A percentile compares a stretch with the other conserved stretches of the same genome.
Evolutionary conservation across 345 rosid species (phyloP).

Genomic region (Euphorbia peplus): DNA sequence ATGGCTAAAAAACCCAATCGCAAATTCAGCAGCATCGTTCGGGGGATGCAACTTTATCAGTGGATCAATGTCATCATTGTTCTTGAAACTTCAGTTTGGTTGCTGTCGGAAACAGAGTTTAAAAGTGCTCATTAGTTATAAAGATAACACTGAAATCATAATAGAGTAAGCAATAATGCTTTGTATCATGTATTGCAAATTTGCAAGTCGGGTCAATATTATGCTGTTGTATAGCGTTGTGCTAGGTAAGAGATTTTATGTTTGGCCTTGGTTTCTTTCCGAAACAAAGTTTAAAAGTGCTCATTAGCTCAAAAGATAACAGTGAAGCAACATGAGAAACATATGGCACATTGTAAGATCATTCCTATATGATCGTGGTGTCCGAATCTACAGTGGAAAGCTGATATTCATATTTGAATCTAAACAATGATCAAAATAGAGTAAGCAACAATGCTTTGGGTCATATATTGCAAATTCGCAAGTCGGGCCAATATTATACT

Average conservation of each 20-base stretch:
- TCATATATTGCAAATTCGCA: too few species aligned
- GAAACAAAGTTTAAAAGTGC: too few species aligned
- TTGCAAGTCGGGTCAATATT: too few species aligned
- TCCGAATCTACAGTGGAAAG: not conserved
- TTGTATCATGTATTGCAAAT: too few species aligned
- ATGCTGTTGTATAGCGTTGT: too few species aligned
- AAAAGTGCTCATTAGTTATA: not conserved
- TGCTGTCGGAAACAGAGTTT: constrained; percentile 14
- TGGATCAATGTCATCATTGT: not conserved
- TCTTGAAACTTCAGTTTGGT: constrained; percentile 14
- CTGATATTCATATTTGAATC: not conserved
- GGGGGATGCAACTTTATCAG: constrained; percentile 1
- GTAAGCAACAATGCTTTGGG: not conserved
- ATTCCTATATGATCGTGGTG: too few species aligned
- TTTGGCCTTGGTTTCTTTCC: not conserved
- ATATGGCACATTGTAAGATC: too few species aligned
- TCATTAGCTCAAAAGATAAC: too few species aligned
- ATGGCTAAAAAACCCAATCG: not conserved
- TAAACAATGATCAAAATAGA: too few species aligned
- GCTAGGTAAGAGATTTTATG: not conserved
- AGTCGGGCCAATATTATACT: too few species aligned
- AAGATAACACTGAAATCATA: too few species aligned
- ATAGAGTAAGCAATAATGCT: not conserved
- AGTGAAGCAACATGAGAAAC: too few species aligned
- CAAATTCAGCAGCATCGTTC: constrained; percentile 6